Evolutionary conservation across 2,329 filamentous ascomycete genomes (phyloP).

Genomic region (Neospermospora avenae): DNA sequence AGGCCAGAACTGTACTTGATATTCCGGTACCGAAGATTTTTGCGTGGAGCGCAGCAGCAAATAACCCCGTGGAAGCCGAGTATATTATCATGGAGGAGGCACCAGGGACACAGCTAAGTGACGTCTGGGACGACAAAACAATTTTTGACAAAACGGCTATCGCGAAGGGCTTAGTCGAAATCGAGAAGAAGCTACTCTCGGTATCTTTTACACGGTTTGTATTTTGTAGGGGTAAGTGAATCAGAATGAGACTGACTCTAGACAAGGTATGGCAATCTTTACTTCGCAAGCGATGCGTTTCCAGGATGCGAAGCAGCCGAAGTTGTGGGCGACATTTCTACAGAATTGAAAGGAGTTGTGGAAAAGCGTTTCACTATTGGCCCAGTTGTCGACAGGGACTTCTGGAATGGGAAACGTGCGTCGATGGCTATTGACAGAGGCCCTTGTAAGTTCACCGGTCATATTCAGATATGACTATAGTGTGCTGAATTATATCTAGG

Average conservation of each 20-base stretch:
- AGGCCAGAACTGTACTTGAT: conserved; percentile 25
- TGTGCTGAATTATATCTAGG: conserved; percentile 28
- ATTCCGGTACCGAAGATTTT: conserved; percentile 23
- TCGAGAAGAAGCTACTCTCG: conserved; percentile 39
- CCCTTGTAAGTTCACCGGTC: conserved; percentile 36
- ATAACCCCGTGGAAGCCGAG: conserved; percentile 33
- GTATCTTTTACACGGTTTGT: conserved; percentile 36
- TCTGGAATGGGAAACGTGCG: conserved; percentile 38
- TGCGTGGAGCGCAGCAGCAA: conserved; percentile 20
- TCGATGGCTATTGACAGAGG: conserved; percentile 38
- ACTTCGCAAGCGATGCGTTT: conserved; percentile 36
- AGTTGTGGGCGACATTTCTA: conserved; percentile 28
- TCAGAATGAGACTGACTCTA: conserved; percentile 18
- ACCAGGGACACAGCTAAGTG: conserved; percentile 31
- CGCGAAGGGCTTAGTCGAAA: conserved; percentile 36
- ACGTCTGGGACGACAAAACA: conserved; percentile 33
- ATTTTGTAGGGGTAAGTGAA: conserved; percentile 1
- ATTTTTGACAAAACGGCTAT: conserved; percentile 31
- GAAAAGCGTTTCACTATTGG: conserved; percentile 37
- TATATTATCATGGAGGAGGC: conserved; percentile 42
- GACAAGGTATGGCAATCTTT: conserved; percentile 39
- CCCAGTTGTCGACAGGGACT: conserved; percentile 35
- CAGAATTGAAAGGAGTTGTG: conserved; percentile 34
- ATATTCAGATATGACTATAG: conserved; percentile 7
- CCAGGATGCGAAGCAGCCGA: conserved; percentile 33